phyloP scores from a whole-genome alignment of 805 yeast genomes.

The Schwanniomyces polymorphus region DNA sequence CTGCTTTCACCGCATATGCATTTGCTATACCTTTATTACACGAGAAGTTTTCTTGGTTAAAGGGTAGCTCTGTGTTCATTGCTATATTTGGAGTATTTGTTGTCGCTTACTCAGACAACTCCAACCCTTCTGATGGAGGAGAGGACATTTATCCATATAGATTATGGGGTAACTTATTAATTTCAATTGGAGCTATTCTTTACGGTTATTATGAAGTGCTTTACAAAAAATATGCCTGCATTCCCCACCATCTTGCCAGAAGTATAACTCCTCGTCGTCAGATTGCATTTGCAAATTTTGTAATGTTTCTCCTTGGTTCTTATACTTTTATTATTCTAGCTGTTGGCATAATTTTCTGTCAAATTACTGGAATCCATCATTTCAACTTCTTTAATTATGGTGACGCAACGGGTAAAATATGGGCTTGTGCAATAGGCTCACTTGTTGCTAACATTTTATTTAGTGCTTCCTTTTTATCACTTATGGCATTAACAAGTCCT shows the following conservation, averaged over 20 bases:
- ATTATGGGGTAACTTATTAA: slow-evolving; percentile 67
- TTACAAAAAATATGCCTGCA: slow-evolving; percentile 74
- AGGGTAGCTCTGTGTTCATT: slow-evolving; percentile 64
- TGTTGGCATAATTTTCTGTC: slow-evolving; percentile 46
- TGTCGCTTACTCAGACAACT: slow-evolving; percentile 64
- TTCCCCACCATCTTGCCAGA: slow-evolving; percentile 54
- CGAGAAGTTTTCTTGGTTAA: slow-evolving; percentile 63
- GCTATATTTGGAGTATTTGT: slow-evolving; percentile 76
- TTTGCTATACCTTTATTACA: slow-evolving; percentile 75
- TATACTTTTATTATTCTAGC: slow-evolving; percentile 53
- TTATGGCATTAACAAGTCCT: slow-evolving; percentile 84
- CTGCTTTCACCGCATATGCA: slow-evolving; percentile 84
- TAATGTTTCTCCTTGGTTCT: slow-evolving; percentile 67
- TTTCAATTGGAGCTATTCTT: slow-evolving; percentile 69
- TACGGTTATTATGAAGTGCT: slow-evolving; percentile 84
- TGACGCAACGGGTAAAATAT: slow-evolving; percentile 32
- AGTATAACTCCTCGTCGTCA: slow-evolving; percentile 59
- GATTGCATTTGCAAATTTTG: slow-evolving; percentile 76
- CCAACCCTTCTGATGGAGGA: slow-evolving; percentile 10
- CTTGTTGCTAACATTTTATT: slow-evolving; percentile 64
- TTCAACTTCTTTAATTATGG: slow-evolving; percentile 55
- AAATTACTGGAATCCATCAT: slow-evolving; percentile 54
- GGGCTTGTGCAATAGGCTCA: slow-evolving; percentile 52
- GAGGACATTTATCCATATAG: slow-evolving; percentile 53
- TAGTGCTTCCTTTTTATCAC: slow-evolving; percentile 68